Conservation (phyloP, 2,329 filamentous ascomycete genomes). For the Knoxdaviesia proteae region DNA sequence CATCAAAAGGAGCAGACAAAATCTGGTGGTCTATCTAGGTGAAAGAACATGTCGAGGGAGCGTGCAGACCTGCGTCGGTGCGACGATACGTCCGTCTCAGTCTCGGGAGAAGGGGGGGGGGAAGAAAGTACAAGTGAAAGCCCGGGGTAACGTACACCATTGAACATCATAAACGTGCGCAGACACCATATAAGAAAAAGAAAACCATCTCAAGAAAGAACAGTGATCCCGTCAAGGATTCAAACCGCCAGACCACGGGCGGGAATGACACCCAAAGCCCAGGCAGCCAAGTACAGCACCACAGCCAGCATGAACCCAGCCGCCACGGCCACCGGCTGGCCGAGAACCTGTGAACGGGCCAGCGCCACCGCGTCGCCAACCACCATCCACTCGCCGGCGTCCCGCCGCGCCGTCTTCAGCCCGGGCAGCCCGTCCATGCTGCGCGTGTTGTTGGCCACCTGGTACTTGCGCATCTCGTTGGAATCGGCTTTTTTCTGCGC, state of each 20-base stretch:
- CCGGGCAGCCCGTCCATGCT: conserved; percentile 41
- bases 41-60: no score
- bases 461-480: conserved; percentile 32
- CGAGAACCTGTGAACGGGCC: conserved; percentile 1
- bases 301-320: conserved; percentile 11
- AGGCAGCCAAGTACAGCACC: conserved; percentile 1
- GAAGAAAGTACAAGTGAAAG: no score
- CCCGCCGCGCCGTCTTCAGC: conserved; percentile 28
- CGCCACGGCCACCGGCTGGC: conserved; percentile 13
- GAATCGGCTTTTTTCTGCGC: conserved; percentile 24
- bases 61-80: no score
- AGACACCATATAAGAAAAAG: not conserved
- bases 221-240: not conserved
- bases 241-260: no score
- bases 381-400: conserved; percentile 24
- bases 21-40: not conserved
- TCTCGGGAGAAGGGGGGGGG: no score
- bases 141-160: no score
- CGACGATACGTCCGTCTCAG: no score
- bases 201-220: not conserved
- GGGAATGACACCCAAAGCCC: no score
- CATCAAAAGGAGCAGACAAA: not conserved
- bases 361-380: conserved; percentile 21
- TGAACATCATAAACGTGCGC: no score
- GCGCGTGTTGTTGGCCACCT: conserved; percentile 28